Percentiles rank a stretch among this genome's conserved stretches.
phyloP scores from a whole-genome alignment of 1,139 yeast genomes.

The Pichia sp. region DNA sequence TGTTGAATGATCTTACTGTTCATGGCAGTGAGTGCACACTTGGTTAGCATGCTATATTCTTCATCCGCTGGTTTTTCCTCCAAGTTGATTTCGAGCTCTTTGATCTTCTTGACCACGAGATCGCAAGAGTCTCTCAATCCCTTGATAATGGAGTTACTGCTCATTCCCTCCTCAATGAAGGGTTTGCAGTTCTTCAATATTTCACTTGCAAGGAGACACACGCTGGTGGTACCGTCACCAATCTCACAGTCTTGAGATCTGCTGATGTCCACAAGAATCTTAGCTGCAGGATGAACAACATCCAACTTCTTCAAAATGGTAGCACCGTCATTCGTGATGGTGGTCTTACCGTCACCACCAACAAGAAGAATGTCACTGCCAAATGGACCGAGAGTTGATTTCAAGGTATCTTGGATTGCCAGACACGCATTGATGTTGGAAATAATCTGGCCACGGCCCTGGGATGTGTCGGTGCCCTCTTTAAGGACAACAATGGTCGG shows the following conservation, averaged over 20 bases:
- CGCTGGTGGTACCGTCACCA: conserved; percentile 98
- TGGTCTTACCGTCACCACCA: conserved; percentile 74
- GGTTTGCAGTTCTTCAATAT: conserved; percentile 81
- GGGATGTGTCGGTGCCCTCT: conserved; percentile 96
- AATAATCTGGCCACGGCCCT: conserved; percentile 92
- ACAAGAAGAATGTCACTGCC: conserved; percentile 94
- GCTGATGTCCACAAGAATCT: conserved; percentile 88
- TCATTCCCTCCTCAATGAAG: conserved; percentile 93
- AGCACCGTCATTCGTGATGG: conserved; percentile 97
- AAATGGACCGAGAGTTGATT: conserved; percentile 93
- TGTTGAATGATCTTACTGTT: conserved; percentile 86
- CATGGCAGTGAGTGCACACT: conserved; percentile 98
- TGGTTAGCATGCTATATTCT: conserved; percentile 52
- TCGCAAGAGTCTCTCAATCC: conserved; percentile 82
- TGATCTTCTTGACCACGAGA: conserved; percentile 65
- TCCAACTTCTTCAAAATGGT: conserved; percentile 87
- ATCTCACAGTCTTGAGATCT: conserved; percentile 98
- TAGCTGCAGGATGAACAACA: conserved; percentile 98
- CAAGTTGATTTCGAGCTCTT: conserved; percentile 68
- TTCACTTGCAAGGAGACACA: conserved; percentile 91
- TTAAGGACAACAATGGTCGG: conserved; percentile 96
- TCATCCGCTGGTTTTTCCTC: conserved; percentile 36
- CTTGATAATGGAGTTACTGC: conserved; percentile 80
- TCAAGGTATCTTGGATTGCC: conserved; percentile 92
- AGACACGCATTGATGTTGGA: conserved; percentile 94